Base-by-base conservation (phyloP, 305 asterid species). In the Rubia tinctorum region DNA sequence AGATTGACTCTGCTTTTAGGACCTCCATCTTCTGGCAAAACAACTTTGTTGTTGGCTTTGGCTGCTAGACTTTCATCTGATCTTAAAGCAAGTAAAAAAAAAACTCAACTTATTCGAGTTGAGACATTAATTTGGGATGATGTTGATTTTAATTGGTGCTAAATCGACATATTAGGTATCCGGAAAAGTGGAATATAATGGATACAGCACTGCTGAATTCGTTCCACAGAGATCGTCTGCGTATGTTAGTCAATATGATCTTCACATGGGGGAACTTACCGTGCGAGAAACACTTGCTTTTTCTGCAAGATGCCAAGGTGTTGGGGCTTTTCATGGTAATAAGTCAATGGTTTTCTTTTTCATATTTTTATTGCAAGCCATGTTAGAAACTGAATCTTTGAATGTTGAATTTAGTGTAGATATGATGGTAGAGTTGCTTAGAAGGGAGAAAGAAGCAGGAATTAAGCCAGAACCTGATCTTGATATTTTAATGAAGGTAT, bases 161-260 rank as follows among this genome's bases (percentile, higher is more conserved):
- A 30, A 40, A 5, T 37, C n/a, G 23, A 20, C 2, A 47, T 7
- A 15, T 15, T 75, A 93, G 98, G 51, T 55, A 18, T 73, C 88
- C 4, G 97, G 98, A 20, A 86, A 73, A 69, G 85, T 93, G 43
- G 88, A 87, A 0, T 93, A 91, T 63, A 91, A 93, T n/a, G 98
- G 98, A 18, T 88, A 93, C 53, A 82, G 71, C 60, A 65, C 89
- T 80, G 62, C 87, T 8, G 97, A 91, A 77, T 92, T 92, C 59
- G 87, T 92, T 58, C 91, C 98, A 6, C 85, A 86, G 64, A 85
- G 92, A 75, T 91, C 93, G 44, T 87, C 97, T 58, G 91, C 96
- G 8, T 93, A 91, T 53, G 83, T 89, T 51, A 93, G 98, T 49
- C 98, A 93, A 59, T 80, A 86, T 18, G 98, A 92, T 64, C 76